Conservation (phyloP, 352 stramenopile species). For the Phytophthora vignae region DNA sequence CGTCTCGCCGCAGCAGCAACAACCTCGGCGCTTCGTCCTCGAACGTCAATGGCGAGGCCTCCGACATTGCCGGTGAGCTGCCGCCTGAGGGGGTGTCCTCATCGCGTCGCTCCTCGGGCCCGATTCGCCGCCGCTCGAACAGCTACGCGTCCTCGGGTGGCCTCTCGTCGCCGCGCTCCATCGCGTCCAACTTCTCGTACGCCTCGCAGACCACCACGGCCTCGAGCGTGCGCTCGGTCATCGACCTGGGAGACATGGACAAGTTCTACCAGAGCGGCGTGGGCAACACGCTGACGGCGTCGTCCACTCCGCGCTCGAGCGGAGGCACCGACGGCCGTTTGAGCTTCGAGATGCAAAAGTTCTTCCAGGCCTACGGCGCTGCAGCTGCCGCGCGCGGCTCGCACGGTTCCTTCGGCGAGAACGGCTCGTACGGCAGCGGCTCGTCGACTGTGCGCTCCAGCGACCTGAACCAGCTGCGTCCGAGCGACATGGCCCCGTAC, state of each 20-base stretch:
- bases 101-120: constrained; percentile 31
- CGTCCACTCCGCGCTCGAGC: constrained; percentile 46
- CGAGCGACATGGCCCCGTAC: constrained; percentile 41
- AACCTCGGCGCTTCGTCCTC: constrained; percentile 22
- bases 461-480: constrained; percentile 51
- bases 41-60: constrained; percentile 19
- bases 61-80: constrained; percentile 29
- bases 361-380: constrained; percentile 68
- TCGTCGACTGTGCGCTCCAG: constrained; percentile 61
- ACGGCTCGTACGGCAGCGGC: constrained; percentile 53
- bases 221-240: constrained; percentile 71
- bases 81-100: constrained; percentile 26
- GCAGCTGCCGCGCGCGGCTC: constrained; percentile 36
- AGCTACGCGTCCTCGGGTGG: constrained; percentile 69
- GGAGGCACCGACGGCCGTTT: constrained; percentile 50
- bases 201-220: constrained; percentile 71
- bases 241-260: constrained; percentile 83
- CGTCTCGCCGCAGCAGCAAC: constrained; percentile 36
- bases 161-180: constrained; percentile 69
- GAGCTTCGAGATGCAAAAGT: constrained; percentile 77
- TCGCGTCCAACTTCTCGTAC: constrained; percentile 84
- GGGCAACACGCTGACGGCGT: constrained; percentile 32
- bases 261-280: constrained; percentile 71
- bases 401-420: constrained; percentile 46
- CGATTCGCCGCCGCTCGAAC: constrained; percentile 55